Conservation (phyloP, 768 basidiomycete species). For the Lyophyllum semitale region DNA sequence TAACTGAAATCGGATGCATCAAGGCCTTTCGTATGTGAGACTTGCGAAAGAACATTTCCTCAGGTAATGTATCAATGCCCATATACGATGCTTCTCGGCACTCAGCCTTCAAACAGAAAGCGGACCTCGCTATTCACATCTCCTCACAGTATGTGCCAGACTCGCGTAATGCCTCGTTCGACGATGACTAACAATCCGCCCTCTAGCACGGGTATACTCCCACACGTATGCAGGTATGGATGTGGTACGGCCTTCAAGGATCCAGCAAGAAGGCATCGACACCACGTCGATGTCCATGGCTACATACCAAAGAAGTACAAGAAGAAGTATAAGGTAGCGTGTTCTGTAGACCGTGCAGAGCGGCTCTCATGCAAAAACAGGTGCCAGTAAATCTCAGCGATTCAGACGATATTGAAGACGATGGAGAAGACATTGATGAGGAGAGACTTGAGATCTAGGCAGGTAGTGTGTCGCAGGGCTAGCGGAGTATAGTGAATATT, state of each 20-base stretch:
- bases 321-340: conserved; percentile 40
- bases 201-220: conserved; percentile 57
- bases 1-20: background rate
- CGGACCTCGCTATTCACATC: conserved; percentile 7
- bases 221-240: conserved; percentile 50
- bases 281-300: conserved; percentile 53
- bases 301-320: conserved; percentile 46
- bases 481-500: background rate
- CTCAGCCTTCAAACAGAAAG: conserved; percentile 2
- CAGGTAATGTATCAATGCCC: background rate
- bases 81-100: background rate
- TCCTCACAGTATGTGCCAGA: conserved; percentile 16
- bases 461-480: background rate
- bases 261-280: conserved; percentile 63
- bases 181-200: background rate
- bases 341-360: background rate
- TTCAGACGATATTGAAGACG: background rate
- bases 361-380: background rate
- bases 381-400: background rate
- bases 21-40: background rate
- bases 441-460: background rate
- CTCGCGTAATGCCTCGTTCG: background rate
- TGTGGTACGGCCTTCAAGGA: conserved; percentile 63
- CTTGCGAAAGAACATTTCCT: background rate
- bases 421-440: background rate